Evolutionary conservation across 2,329 filamentous ascomycete species (phyloP), one percentile per base, ranked within the genome.

Genomic region (Cercospora citrullina): DNA sequence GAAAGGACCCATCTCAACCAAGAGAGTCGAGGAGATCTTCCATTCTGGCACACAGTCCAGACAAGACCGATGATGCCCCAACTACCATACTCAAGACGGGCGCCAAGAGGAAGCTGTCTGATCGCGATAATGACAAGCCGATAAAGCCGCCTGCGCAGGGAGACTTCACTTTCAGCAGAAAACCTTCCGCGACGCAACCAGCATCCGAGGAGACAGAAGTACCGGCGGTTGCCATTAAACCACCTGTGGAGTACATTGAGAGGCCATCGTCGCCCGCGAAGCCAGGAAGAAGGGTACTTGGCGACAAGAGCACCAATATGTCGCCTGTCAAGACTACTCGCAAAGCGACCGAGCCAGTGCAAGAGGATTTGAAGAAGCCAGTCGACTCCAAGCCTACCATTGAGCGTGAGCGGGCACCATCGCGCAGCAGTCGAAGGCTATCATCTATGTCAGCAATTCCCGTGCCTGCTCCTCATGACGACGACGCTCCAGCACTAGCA

Each of bases 31-130:
- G n/a, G 83, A 78, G 77, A 75, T 81, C 14, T 78, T 82, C 81
- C 0, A 75, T 84, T 4, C 81, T 85, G 65, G 71, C 72, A 45
- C 79, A 81, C 58, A 80, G 80, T 4, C 77, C 80, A 1, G 74
- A 74, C 21, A 80, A 80, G 48, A 72, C 77, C 2, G 79, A 80
- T 23, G 72, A 73, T 63, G 75, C 69, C 58, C 79, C 69, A 31
- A 71, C 73, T 48, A 72, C 77, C 4, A 76, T 77, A 31, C 72
- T 81, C 3, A 82, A 82, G 61, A 82, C 82, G 60, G 85, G 84
- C 18, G 81, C 84, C 26, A 88, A 89, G 77, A 82, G 87, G 60
- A 88, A 89, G 74, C 82, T 88, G 62, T 84, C 81, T 65, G 81
- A 84, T 18, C 80, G 84, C 48, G 85, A 87, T 45, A 82, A 82